Conservation (phyloP, 352 stramenopile genomes). For the Phytophthora europaea region DNA sequence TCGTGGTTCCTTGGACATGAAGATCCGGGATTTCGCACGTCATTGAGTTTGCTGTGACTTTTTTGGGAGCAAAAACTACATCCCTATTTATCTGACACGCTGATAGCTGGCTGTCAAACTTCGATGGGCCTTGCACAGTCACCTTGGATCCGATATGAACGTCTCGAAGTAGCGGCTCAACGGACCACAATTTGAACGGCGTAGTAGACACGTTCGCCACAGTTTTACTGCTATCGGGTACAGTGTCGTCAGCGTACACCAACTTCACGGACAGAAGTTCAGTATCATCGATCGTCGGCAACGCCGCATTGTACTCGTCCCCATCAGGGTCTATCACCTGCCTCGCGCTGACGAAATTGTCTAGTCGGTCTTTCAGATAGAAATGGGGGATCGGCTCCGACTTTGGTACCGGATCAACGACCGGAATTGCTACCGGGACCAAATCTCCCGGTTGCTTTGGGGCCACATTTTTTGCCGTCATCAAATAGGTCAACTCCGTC, state of each 20-base stretch:
- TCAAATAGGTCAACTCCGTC: slow-evolving; percentile 55
- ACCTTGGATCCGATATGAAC: slow-evolving; percentile 36
- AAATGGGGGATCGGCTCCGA: slow-evolving; percentile 32
- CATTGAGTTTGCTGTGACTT: slow-evolving; percentile 33
- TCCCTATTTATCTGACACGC: slow-evolving; percentile 32
- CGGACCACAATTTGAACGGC: slow-evolving; percentile 31
- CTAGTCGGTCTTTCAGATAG: slow-evolving; percentile 30
- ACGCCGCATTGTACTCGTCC: slow-evolving; percentile 43
- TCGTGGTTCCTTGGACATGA: neutral
- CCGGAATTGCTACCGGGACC: neutral
- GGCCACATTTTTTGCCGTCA: slow-evolving; percentile 22
- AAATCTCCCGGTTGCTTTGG: neutral
- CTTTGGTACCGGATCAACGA: neutral
- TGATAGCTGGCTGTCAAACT: slow-evolving; percentile 24
- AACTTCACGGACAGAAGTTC: slow-evolving; percentile 27
- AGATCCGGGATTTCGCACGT: slow-evolving; percentile 33
- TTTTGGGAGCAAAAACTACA: slow-evolving; percentile 16
- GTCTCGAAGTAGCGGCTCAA: slow-evolving; percentile 32
- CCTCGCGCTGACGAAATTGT: slow-evolving; percentile 27
- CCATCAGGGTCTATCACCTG: slow-evolving; percentile 41
- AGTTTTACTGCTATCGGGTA: slow-evolving; percentile 11
- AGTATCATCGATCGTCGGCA: slow-evolving; percentile 23
- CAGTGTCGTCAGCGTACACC: slow-evolving; percentile 17
- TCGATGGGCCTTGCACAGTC: slow-evolving; percentile 28
- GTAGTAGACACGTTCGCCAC: slow-evolving; percentile 11